These are phyloP conservation scores for Prunus mongolica DNA, from an alignment of 306 rosid genomes.

Conservation along the genomic window DNA sequence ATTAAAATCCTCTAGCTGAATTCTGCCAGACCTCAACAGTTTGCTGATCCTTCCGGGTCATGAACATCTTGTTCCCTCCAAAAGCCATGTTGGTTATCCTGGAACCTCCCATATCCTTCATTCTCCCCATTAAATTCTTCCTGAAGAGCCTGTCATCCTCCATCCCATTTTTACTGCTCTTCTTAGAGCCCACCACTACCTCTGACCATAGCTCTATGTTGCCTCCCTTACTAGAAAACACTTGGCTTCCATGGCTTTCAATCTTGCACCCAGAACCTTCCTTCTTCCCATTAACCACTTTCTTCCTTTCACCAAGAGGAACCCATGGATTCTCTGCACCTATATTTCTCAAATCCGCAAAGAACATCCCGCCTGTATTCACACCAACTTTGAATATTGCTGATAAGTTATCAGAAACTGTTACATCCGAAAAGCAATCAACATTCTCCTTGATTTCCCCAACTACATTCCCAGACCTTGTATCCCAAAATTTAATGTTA, in stretches of 20 bases:
- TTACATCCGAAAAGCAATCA: conserved; percentile 82
- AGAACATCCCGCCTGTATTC: conserved; percentile 60
- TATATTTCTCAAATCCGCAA: conserved; percentile 59
- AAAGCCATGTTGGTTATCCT: conserved; percentile 60
- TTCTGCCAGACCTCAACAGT: conserved; percentile 93
- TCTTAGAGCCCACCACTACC: conserved; percentile 44
- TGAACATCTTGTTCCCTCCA: conserved; percentile 92
- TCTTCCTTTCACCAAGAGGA: conserved; percentile 62
- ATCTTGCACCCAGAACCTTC: conserved; percentile 81
- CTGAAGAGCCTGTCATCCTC: conserved; percentile 53
- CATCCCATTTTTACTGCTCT: conserved; percentile 14
- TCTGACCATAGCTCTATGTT: conserved; percentile 82
- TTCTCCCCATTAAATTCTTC: conserved; percentile 80
- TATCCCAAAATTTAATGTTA: conserved; percentile 73
- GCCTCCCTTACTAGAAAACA: conserved; percentile 75
- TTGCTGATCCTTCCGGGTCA: conserved; percentile 72
- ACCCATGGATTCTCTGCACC: conserved; percentile 60
- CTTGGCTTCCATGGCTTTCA: conserved; percentile 77
- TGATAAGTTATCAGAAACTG: conserved; percentile 55
- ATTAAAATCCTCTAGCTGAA: conserved; percentile 53
- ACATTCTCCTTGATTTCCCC: conserved; percentile 71
- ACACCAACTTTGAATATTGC: conserved; percentile 85
- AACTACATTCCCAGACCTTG: conserved; percentile 53
- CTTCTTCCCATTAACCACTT: conserved; percentile 56
- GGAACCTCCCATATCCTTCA: conserved; percentile 65